Evolutionary conservation across 345 rosid genomes (phyloP), one percentile per base, ranked within the genome.

Genomic region (Firmiana major): DNA sequence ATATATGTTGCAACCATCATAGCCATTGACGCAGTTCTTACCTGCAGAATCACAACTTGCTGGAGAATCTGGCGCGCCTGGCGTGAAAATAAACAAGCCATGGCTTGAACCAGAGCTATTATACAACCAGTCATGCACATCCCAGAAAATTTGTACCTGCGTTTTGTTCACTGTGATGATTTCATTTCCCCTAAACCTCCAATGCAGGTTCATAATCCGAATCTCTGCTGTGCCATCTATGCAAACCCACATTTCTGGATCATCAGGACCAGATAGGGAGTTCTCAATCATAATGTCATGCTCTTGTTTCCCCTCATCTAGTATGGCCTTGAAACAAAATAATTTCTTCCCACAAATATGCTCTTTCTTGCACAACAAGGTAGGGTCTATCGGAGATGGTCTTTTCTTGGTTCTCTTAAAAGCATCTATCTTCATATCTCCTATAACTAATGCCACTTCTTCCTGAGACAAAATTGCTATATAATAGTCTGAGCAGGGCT

Each of bases 171-270:
- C 80, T 0, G 84, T 81, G 76, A 92, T 84, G 9, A 75, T 87
- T 67, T 92, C 97, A 28, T 92, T 90, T 64, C 97, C 97, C 75
- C 94, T 84, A 71, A 90, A 92, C 74, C 92, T 85, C 97, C 94
- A 92, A 36, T 89, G 81, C 80, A 90, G 79, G 64, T 90, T 92
- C 89, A 87, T 80, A 0, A 90, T 75, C 60, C 87, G 84, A 71
- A 89, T 84, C 48, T 79, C 85, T 6, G 83, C 78, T 3, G 62
- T 81, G 43, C 91, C 90, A 21, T 92, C 94, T 10, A 92, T 84
- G 59, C 83, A 83, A 1, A 92, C 89, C 93, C 92, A 89, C 90
- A 90, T 85, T 81, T 92, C 92, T 0, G 94, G 94, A 22, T 90
- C 94, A 3, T 85, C 88, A 0, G 87, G 85, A 46, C 93, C 91